phyloP scores from a whole-genome alignment of 257 asterid genomes.

The Capsicum chinense region DNA sequence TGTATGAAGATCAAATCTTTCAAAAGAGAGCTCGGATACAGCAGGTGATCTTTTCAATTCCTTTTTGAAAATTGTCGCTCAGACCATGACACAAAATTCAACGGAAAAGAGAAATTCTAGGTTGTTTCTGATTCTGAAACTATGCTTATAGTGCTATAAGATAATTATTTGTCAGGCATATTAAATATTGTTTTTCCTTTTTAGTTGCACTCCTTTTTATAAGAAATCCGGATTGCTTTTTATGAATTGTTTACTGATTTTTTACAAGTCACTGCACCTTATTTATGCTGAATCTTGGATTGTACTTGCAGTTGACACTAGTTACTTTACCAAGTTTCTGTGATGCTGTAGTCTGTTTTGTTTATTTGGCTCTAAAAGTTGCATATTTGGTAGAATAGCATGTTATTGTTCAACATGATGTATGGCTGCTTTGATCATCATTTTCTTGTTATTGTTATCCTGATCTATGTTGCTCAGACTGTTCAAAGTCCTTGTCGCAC shows the following conservation, averaged over 20 bases:
- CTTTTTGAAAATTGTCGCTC: neutral
- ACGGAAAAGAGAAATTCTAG: constrained; percentile 21
- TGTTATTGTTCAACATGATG: neutral
- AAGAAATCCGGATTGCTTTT: neutral
- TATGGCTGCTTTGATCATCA: neutral
- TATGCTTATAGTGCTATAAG: constrained; percentile 24
- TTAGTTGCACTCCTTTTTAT: neutral
- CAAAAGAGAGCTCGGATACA: constrained; percentile 84
- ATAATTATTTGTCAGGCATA: constrained; percentile 22
- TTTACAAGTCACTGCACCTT: neutral
- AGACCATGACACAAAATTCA: neutral
- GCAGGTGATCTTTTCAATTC: constrained; percentile 55
- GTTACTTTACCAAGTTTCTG: constrained; percentile 22
- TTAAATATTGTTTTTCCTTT: constrained; percentile 7
- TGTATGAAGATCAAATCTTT: constrained; percentile 81
- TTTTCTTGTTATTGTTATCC: constrained; percentile 21
- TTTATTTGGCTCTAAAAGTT: constrained; percentile 13
- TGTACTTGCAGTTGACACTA: constrained; percentile 10
- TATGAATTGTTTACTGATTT: neutral
- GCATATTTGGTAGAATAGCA: neutral
- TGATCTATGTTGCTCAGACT: too few species aligned
- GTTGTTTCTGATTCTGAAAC: constrained; percentile 22
- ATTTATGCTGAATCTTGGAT: constrained; percentile 17
- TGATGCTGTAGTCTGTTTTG: constrained; percentile 4
- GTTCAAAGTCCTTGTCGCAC: too few species aligned